Evolutionary conservation across 257 asterid genomes (phyloP).

Genomic region (Petunia secreta): DNA sequence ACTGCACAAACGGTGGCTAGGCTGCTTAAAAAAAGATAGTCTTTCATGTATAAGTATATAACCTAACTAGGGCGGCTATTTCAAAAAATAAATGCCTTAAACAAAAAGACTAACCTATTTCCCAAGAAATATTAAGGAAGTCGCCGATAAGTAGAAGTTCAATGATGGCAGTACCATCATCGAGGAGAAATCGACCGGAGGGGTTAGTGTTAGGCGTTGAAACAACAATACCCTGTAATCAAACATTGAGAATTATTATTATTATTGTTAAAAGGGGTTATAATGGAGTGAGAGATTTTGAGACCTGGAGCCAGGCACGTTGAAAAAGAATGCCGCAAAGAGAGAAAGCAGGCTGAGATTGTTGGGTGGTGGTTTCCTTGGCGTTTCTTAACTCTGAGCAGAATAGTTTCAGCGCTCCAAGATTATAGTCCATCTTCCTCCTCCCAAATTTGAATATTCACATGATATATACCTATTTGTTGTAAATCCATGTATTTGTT

Average conservation of each 20-base stretch:
- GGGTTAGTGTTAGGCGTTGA: conserved; percentile 43
- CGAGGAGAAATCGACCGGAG: conserved; percentile 52
- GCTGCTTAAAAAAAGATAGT: too few species aligned
- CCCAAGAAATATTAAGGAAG: conserved; percentile 52
- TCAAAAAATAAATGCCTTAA: not conserved
- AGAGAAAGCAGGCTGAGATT: conserved; percentile 50
- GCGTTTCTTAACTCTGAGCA: conserved; percentile 66
- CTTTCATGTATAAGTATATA: too few species aligned
- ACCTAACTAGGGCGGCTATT: not conserved
- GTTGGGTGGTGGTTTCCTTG: conserved; percentile 37
- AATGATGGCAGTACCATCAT: conserved; percentile 75
- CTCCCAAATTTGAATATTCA: not conserved
- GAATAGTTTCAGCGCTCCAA: conserved; percentile 82
- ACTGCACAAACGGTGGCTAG: too few species aligned
- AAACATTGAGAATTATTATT: too few species aligned
- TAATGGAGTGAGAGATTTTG: not conserved
- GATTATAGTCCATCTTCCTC: conserved; percentile 63
- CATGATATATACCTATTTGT: too few species aligned
- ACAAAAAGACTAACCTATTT: conserved; percentile 46
- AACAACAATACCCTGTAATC: conserved; percentile 68
- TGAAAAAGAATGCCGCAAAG: conserved; percentile 88
- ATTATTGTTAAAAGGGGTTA: not conserved
- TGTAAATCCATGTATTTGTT: too few species aligned
- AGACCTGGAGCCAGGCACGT: conserved; percentile 94
- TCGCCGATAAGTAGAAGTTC: conserved; percentile 53